Conservation (phyloP, 2,329 filamentous ascomycete species). For the Colletotrichum sansevieriae region DNA sequence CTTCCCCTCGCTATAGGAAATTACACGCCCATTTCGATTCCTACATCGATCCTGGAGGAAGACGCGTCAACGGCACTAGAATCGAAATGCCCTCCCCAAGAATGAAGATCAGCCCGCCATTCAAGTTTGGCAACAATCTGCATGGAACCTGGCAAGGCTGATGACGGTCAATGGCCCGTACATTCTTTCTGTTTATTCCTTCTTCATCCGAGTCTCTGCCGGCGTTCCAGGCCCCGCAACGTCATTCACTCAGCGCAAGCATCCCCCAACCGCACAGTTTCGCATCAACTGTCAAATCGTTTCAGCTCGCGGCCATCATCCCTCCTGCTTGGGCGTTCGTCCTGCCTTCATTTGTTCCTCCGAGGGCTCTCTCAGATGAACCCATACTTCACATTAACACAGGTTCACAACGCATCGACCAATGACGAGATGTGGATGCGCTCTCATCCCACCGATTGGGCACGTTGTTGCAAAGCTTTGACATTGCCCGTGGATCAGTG, state of each 20-base stretch:
- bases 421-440: slow-evolving; percentile 6
- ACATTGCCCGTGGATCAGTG: background rate
- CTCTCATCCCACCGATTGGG: background rate
- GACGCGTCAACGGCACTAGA: slow-evolving; percentile 24
- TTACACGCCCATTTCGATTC: slow-evolving; percentile 27
- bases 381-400: background rate
- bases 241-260: slow-evolving; percentile 5
- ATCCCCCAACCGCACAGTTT: slow-evolving; percentile 25
- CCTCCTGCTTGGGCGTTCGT: slow-evolving; percentile 7
- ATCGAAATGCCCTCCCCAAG: background rate
- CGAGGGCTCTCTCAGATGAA: slow-evolving; percentile 29
- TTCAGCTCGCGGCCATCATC: slow-evolving; percentile 34
- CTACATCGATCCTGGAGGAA: slow-evolving; percentile 28
- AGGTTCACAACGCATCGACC: slow-evolving; percentile 4
- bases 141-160: slow-evolving; percentile 3
- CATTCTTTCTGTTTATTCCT: background rate
- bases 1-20: slow-evolving; percentile 37
- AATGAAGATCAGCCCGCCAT: slow-evolving; percentile 12
- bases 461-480: background rate
- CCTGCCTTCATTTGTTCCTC: slow-evolving; percentile 12
- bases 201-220: no score
- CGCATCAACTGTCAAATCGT: slow-evolving; percentile 28
- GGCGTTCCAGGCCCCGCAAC: background rate
- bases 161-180: slow-evolving; percentile 8
- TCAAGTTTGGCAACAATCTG: background rate